Base-by-base conservation (phyloP, 176 grass and related monocot genomes). In the Triticum monococcum region DNA sequence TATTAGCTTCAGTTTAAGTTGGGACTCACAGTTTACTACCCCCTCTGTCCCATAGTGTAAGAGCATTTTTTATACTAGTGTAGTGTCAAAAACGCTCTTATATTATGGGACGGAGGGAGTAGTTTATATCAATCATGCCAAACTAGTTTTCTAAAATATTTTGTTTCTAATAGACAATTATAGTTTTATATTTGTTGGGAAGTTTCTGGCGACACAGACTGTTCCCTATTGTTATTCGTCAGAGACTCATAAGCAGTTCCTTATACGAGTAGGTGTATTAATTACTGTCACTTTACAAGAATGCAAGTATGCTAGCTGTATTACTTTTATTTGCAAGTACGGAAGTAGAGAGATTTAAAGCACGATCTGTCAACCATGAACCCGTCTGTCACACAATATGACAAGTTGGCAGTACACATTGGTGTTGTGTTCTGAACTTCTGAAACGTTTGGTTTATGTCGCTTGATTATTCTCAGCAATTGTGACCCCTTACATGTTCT, bases 391-490 rank as follows among this genome's bases (percentile, higher is more conserved):
- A 38, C 40, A 68, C 60, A 48, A 18, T 35, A 8, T 83, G 68
- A 31, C 2, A 68, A 36, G 5, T 32, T 73, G 59, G 26, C 50
- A 60, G 0, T 12, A 31, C 36, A 12, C 8, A 4, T 50, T 24
- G 66, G 16, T 80, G 22, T 20, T 2, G 3, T 12, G 40, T 37
- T 75, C 16, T 9, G 26, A 32, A 87, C 30, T 45, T 74, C 16
- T 9, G 26, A 25, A 88, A 70, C 54, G 2, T 37, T 59, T 67
- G 41, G 32, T 85, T 80, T 75, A 3, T 67, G 0, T 75, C 1
- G 16, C 40, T 83, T 83, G 4, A 46, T 87, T 87, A 76, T 63
- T 35, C 35, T 68, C 17, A 16, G 18, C 33, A 82, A 59, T 81
- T 33, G 11, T 14, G 43, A 75, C 25, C 9, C 1, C 80, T 48